These are phyloP conservation scores for Ophiocordyceps camponoti-saundersi DNA, from an alignment of 2,329 filamentous ascomycete genomes.

Conservation along the genomic window DNA sequence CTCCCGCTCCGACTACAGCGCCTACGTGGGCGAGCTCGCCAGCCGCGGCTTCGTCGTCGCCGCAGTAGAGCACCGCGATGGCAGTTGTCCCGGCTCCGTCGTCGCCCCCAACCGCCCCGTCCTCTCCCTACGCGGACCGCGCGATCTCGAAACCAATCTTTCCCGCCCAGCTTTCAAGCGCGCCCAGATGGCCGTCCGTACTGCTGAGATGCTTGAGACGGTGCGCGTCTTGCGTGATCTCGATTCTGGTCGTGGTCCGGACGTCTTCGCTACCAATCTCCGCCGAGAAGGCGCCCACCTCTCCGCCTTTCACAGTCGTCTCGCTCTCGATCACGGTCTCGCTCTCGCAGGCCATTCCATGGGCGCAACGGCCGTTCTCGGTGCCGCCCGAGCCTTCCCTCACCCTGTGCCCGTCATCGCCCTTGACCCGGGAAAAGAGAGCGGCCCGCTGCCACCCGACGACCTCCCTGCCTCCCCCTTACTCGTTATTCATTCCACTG, in stretches of 20 bases:
- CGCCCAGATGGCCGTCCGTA: slow-evolving; percentile 30
- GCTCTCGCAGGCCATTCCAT: slow-evolving; percentile 47
- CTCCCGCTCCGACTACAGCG: slow-evolving; percentile 32
- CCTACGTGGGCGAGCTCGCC: slow-evolving; percentile 31
- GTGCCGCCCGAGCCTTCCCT: slow-evolving; percentile 32
- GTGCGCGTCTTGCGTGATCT: slow-evolving; percentile 22
- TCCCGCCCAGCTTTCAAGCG: slow-evolving; percentile 21
- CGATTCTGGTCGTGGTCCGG: slow-evolving; percentile 19
- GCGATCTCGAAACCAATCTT: slow-evolving; percentile 10
- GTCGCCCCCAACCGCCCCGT: slow-evolving; percentile 15
- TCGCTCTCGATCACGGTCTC: slow-evolving; percentile 33
- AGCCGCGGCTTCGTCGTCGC: slow-evolving; percentile 31
- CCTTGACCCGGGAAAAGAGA: slow-evolving; percentile 49
- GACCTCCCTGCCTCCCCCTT: slow-evolving; percentile 36
- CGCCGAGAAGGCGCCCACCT: slow-evolving; percentile 29
- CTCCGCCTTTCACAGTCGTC: slow-evolving; percentile 29
- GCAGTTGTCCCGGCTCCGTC: slow-evolving; percentile 27
- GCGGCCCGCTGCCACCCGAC: slow-evolving; percentile 31
- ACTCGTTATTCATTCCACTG: slow-evolving; percentile 45
- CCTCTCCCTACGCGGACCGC: slow-evolving; percentile 17
- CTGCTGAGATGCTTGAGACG: slow-evolving; percentile 30
- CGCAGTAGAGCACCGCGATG: slow-evolving; percentile 34
- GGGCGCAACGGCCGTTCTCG: slow-evolving; percentile 46
- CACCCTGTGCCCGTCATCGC: slow-evolving; percentile 34
- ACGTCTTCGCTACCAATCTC: slow-evolving; percentile 22